Evolutionary conservation across 441 rosid species (phyloP).

Genomic region (Geranium incanum): DNA sequence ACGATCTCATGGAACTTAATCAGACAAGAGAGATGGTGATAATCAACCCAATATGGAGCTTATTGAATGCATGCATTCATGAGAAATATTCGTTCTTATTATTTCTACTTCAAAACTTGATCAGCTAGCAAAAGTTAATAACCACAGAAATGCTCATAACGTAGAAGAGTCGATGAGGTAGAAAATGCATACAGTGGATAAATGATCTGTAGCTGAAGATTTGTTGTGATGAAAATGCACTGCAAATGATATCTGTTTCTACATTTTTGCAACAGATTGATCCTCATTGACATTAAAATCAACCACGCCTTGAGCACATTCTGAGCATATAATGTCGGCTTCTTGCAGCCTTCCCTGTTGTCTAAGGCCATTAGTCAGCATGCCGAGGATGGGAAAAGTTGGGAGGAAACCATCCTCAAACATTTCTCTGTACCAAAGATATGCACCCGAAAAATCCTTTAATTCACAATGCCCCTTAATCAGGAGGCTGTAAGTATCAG

Average conservation of each 20-base stretch:
- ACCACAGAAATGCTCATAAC: not conserved
- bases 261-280: slow-evolving; percentile 21
- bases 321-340: slow-evolving; percentile 40
- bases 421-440: slow-evolving; percentile 68
- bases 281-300: slow-evolving; percentile 21
- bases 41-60: not conserved
- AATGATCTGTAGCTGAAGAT: not conserved
- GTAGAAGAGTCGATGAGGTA: not conserved
- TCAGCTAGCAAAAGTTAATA: not conserved
- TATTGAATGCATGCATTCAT: not conserved
- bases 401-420: slow-evolving; percentile 39
- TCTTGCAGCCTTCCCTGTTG: slow-evolving; percentile 47
- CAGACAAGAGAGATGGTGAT: not conserved
- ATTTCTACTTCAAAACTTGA: not conserved
- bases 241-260: not conserved
- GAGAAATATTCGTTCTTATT: not conserved
- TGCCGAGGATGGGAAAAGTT: slow-evolving; percentile 28
- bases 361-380: slow-evolving; percentile 51
- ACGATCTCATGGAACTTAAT: too few relatives aligned
- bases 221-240: not conserved
- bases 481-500: slow-evolving; percentile 59
- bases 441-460: slow-evolving; percentile 48
- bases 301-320: slow-evolving; percentile 33
- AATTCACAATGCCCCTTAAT: slow-evolving; percentile 50
- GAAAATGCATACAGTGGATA: not conserved